A percentile compares a stretch with the other conserved stretches of the same genome.
Evolutionary conservation across 805 yeast species (phyloP).

Genomic region (Blastobotrys terrestris): DNA sequence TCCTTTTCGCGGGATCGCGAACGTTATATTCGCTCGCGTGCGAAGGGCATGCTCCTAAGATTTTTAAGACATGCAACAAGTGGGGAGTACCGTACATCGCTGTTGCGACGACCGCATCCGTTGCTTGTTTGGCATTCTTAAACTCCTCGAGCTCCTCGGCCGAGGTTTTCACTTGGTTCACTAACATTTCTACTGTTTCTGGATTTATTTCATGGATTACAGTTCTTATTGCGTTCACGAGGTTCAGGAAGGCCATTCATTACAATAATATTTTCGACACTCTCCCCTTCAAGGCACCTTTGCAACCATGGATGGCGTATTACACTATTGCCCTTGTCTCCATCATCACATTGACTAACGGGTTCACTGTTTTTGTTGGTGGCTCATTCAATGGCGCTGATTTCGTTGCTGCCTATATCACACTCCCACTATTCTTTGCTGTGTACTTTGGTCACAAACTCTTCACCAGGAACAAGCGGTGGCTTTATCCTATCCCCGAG

Average conservation of each 20-base stretch:
- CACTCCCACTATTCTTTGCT: slow-evolving; percentile 49
- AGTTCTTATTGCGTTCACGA: slow-evolving; percentile 45
- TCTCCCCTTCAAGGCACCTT: slow-evolving; percentile 49
- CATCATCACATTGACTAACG: slow-evolving; percentile 61
- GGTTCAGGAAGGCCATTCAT: slow-evolving; percentile 59
- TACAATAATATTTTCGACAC: slow-evolving; percentile 49
- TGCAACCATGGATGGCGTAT: slow-evolving; percentile 55
- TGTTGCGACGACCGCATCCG: slow-evolving; percentile 55
- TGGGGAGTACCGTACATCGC: slow-evolving; percentile 70
- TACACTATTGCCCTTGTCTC: slow-evolving; percentile 45
- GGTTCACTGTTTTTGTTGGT: slow-evolving; percentile 59
- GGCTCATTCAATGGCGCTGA: slow-evolving; percentile 44
- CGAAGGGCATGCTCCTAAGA: slow-evolving; percentile 59
- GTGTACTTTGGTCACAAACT: slow-evolving; percentile 55
- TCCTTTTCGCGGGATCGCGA: slow-evolving; percentile 54
- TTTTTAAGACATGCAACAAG: slow-evolving; percentile 55
- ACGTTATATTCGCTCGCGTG: slow-evolving; percentile 49
- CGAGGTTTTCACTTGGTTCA: slow-evolving; percentile 56
- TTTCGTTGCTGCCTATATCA: slow-evolving; percentile 68
- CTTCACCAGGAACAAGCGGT: slow-evolving; percentile 38
- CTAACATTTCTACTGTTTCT: slow-evolving; percentile 58
- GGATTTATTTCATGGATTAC: slow-evolving; percentile 62
- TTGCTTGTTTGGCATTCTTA: slow-evolving; percentile 64
- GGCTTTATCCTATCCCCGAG: slow-evolving; percentile 48
- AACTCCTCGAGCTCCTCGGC: slow-evolving; percentile 49